Evolutionary conservation across 305 asterid species (phyloP).

Genomic region (Fraxinus paxiana): DNA sequence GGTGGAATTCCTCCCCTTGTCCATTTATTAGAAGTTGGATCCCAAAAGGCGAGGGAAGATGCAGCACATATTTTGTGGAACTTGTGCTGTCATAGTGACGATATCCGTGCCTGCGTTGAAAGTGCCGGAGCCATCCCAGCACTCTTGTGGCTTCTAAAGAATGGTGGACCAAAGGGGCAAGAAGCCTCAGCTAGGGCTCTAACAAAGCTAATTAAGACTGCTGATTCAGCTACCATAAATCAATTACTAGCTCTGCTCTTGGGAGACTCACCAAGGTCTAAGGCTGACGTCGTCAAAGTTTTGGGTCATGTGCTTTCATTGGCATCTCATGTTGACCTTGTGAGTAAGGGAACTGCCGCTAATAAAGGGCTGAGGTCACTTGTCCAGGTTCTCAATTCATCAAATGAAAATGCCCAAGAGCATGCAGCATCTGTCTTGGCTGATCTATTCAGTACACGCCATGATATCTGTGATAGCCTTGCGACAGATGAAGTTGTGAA

Average conservation of each 20-base stretch:
- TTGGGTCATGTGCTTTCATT: slow-evolving; percentile 73
- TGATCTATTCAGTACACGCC: slow-evolving; percentile 54
- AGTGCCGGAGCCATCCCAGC: slow-evolving; percentile 78
- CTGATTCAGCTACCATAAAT: slow-evolving; percentile 57
- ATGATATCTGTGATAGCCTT: slow-evolving; percentile 67
- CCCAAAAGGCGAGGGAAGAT: slow-evolving; percentile 62
- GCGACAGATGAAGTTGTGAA: slow-evolving; percentile 66
- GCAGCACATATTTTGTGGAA: slow-evolving; percentile 60
- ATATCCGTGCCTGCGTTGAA: slow-evolving; percentile 70
- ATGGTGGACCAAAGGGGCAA: slow-evolving; percentile 70
- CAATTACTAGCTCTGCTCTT: slow-evolving; percentile 61
- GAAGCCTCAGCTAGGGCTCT: slow-evolving; percentile 64
- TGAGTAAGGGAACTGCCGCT: slow-evolving; percentile 49
- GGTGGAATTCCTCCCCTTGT: slow-evolving; percentile 95
- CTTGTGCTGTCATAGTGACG: slow-evolving; percentile 79
- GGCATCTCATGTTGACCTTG: slow-evolving; percentile 66
- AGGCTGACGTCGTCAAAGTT: slow-evolving; percentile 58
- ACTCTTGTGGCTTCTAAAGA: slow-evolving; percentile 66
- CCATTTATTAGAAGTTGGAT: slow-evolving; percentile 67
- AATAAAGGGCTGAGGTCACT: slow-evolving; percentile 72
- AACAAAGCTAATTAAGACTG: slow-evolving; percentile 45
- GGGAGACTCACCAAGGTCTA: slow-evolving; percentile 63
- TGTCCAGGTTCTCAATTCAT: slow-evolving; percentile 69
- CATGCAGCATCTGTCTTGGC: slow-evolving; percentile 74
- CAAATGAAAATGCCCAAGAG: slow-evolving; percentile 65